A percentile compares a stretch with the other conserved stretches of the same genome.
Evolutionary conservation across 2,329 filamentous ascomycete genomes (phyloP).

Genomic region (Grosmannia clavigera): DNA sequence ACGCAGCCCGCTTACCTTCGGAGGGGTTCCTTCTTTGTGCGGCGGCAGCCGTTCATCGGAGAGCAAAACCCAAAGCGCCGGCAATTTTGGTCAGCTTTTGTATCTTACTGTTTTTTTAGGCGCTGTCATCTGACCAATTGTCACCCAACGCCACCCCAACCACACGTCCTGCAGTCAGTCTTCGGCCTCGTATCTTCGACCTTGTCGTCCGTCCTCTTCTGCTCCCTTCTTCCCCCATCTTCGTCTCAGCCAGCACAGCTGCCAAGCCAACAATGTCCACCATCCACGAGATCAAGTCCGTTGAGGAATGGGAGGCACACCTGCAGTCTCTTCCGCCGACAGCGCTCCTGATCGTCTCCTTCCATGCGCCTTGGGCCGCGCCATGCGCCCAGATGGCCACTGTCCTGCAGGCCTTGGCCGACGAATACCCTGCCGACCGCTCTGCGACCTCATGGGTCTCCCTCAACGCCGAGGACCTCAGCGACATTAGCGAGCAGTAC

Average conservation of each 20-base stretch:
- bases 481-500: constrained; percentile 83
- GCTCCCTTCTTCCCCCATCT: neutral
- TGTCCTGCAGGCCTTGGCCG: constrained; percentile 73
- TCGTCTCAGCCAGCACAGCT: neutral
- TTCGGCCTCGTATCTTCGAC: neutral
- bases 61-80: constrained; percentile 8
- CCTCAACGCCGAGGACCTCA: constrained; percentile 88
- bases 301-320: constrained; percentile 60
- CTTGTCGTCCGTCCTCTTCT: neutral
- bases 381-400: constrained; percentile 90
- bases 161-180: neutral
- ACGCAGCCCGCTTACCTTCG: neutral
- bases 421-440: constrained; percentile 64
- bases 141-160: neutral
- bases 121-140: neutral
- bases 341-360: constrained; percentile 75
- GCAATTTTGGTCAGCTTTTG: constrained; percentile 1
- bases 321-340: constrained; percentile 53
- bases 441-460: constrained; percentile 69
- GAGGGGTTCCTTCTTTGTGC: neutral
- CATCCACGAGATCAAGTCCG: constrained; percentile 63
- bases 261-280: constrained; percentile 47
- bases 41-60: constrained; percentile 9
- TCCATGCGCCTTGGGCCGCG: constrained; percentile 93
- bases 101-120: neutral